Conservation (phyloP, 306 rosid species). For the Trifolium dubium region DNA sequence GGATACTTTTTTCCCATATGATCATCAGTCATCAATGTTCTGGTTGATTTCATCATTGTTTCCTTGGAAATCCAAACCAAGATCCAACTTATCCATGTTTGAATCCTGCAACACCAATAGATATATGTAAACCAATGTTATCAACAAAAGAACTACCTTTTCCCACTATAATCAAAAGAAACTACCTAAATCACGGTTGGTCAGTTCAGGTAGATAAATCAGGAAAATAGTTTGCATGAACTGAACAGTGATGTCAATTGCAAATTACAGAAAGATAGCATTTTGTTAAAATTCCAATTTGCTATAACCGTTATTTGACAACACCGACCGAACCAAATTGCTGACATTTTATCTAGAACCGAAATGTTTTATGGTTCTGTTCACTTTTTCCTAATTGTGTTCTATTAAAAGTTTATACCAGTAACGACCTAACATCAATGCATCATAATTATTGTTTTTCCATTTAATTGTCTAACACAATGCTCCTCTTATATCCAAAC, state of each 20-base stretch:
- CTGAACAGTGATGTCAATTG: background rate
- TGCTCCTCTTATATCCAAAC: background rate
- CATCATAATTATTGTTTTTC: background rate
- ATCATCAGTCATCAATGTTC: constrained; percentile 38
- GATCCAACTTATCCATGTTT: constrained; percentile 49
- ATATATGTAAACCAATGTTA: constrained; percentile 26
- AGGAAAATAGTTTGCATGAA: background rate
- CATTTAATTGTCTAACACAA: background rate
- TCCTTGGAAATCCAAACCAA: constrained; percentile 58
- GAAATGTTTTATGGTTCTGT: background rate
- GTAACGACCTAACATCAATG: background rate
- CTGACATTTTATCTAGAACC: background rate
- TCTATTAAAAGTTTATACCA: too few relatives aligned
- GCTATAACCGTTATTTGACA: background rate
- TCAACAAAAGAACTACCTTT: constrained; percentile 1
- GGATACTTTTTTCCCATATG: constrained; percentile 36
- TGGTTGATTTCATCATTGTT: constrained; percentile 35
- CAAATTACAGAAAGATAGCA: background rate
- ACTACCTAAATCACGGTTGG: background rate
- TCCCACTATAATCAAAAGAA: background rate
- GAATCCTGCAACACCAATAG: constrained; percentile 51
- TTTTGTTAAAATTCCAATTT: too few relatives aligned
- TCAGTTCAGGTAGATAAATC: background rate
- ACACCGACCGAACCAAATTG: background rate
- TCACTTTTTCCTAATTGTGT: too few relatives aligned